Evolutionary conservation across 164 flowering plant species (phyloP), one percentile per base, ranked within the genome.

Genomic region (Berberis vulgaris): DNA sequence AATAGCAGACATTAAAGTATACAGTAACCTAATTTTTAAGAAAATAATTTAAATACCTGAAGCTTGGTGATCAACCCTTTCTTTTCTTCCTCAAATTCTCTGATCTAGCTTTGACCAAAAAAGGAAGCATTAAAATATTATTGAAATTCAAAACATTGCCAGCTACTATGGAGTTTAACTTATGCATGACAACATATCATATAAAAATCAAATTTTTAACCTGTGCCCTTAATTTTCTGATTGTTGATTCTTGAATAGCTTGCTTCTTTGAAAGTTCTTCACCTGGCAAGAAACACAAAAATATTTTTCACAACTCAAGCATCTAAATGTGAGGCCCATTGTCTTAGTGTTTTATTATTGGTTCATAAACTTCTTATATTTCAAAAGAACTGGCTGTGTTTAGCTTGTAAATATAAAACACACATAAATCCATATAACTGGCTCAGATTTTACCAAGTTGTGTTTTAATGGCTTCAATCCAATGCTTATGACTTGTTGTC

Each of bases 41-140:
- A 46, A 5, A 52, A 8, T 59, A 6, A 43, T 41, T 1, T 50
- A 45, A 54, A 61, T 82, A 89, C 99, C 99, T 95, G 97, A 81
- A 95, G 87, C 74, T 84, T 95, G 62, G 97, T 83, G 45, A 62
- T 62, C 45, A 95, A 68, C 50, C 92, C 91, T 81, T 95, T 93
- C 85, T 91, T 95, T 78, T 95, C 99, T 75, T 95, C 99, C 78
- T 95, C 99, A 66, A 88, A 72, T 80, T 95, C 99, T 78, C 97
- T 84, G 69, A 89, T 81, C 99, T 95, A 81, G 78, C 69, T 78
- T 79, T 66, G 82, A 79, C 38, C 54, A 65, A 69, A 75, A 73
- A 50, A n/a, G 39, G 42, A 64, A 54, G 12, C 4, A 10, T 49
- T 56, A 26, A 50, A 44, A 4, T 54, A 40, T 54, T 7, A 45